Base-by-base conservation (phyloP, 2,329 filamentous ascomycete genomes). In the Raffaelea albimanens region DNA sequence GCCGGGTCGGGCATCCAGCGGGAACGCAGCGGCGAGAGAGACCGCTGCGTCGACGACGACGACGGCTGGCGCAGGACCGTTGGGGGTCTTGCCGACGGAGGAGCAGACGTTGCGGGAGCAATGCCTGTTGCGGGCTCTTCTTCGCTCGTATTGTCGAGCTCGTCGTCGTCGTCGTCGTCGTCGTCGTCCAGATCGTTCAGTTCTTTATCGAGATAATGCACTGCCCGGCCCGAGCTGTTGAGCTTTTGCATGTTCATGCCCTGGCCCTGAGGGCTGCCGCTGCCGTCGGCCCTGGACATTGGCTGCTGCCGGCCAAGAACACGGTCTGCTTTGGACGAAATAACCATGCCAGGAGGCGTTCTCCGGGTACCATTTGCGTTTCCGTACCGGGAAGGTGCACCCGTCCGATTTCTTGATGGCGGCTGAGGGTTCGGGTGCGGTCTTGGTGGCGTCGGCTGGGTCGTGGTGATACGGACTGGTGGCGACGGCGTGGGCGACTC, bases 221-320 rank as follows among this genome's bases (percentile, higher is more conserved):
- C 31, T 48, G 25, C 25, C 34, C 34, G 34, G 34, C 34, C 34
- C n/a, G 13, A 19, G 5, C 8, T 38, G 34, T 16, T 38, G 34
- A 38, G 34, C 14, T 16, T 16, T 38, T 38, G 34, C 34, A 38
- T 5, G 18, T 38, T 8, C 14, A 38, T 16, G 34, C 25, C 25
- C 7, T 7, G 25, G 25, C 25, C 13, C 7, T 13, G 7, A 7
- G 13, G 13, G 13, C 25, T 29, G 25, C 25, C 25, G 13, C 25
- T 29, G 25, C 25, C 25, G 25, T 7, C 25, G 34, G 34, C 14
- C 14, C 8, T 16, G 34, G n/a, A 8, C 14, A n/a, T 38, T 16
- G 31, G 73, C 11, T 76, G 75, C 49, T 78, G 75, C 4, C 76
- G 71, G 33, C 77, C 76, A 2, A 80, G 67, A 2, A 80, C 64